Conservation (phyloP, 208 protist species). For the Leptomonas pyrrhocoris region DNA sequence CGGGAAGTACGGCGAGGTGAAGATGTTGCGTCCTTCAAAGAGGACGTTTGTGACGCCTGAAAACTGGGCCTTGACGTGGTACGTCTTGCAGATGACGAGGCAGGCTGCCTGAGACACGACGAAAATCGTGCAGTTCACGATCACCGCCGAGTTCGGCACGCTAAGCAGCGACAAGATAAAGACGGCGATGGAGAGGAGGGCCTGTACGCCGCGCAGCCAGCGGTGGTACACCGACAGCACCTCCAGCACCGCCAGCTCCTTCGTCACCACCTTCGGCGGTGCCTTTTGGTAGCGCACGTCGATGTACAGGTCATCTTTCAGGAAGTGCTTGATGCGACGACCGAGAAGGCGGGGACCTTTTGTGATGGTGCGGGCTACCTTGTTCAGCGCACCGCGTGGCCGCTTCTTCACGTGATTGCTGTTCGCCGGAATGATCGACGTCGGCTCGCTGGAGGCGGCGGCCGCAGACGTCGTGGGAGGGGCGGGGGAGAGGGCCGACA, state of each 20-base stretch:
- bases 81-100: constrained; percentile 65
- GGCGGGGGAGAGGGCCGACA: neutral
- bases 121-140: constrained; percentile 73
- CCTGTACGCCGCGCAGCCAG: constrained; percentile 75
- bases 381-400: constrained; percentile 20
- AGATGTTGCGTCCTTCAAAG: constrained; percentile 60
- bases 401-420: constrained; percentile 26
- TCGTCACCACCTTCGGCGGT: constrained; percentile 45
- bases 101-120: constrained; percentile 43
- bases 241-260: constrained; percentile 59
- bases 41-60: constrained; percentile 65
- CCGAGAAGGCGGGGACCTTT: constrained; percentile 63
- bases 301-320: constrained; percentile 71
- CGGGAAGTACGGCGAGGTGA: constrained; percentile 72
- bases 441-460: constrained; percentile 1
- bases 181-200: constrained; percentile 59
- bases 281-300: constrained; percentile 55
- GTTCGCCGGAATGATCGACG: constrained; percentile 12
- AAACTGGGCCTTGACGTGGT: constrained; percentile 70
- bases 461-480: neutral
- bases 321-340: constrained; percentile 66
- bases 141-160: constrained; percentile 26
- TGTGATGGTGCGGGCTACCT: constrained; percentile 44
- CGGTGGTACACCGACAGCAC: constrained; percentile 67
- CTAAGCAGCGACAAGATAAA: constrained; percentile 60